Conservation (phyloP, 495 filamentous ascomycete species). For the Pseudevernia furfuracea region DNA sequence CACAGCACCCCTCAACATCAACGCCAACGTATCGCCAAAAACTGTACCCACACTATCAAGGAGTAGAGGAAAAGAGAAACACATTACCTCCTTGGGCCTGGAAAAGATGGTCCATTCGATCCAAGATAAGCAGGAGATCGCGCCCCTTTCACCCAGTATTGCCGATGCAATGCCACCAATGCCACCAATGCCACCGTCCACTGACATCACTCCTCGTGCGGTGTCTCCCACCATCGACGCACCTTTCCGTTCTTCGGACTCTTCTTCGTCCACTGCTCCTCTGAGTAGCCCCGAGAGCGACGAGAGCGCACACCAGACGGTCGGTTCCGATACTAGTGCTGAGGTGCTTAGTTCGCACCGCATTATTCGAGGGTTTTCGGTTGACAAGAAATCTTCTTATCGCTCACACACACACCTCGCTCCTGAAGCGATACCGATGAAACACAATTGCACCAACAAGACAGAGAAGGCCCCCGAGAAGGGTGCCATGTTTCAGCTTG, state of each 20-base stretch:
- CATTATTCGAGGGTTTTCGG: constrained; percentile 82
- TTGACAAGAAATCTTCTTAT: constrained; percentile 63
- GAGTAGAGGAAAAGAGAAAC: constrained; percentile 70
- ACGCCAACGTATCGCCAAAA: constrained; percentile 17
- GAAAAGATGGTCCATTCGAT: constrained; percentile 90
- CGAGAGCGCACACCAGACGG: constrained; percentile 36
- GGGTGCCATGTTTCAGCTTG: constrained; percentile 64
- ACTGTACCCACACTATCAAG: constrained; percentile 44
- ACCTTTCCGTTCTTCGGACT: constrained; percentile 45
- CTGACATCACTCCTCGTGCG: constrained; percentile 39
- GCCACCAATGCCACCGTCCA: constrained; percentile 45
- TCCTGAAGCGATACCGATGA: constrained; percentile 38
- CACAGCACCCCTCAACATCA: constrained; percentile 45
- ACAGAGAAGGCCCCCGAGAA: constrained; percentile 54
- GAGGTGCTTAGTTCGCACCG: constrained; percentile 58
- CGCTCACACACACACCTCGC: constrained; percentile 54
- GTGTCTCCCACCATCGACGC: constrained; percentile 36
- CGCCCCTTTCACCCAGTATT: constrained; percentile 41
- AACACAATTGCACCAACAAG: constrained; percentile 37
- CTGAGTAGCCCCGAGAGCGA: constrained; percentile 40
- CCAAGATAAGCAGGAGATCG: constrained; percentile 65
- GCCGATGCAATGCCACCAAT: constrained; percentile 32
- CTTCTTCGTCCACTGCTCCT: constrained; percentile 42
- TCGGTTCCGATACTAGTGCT: constrained; percentile 48
- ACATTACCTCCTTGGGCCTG: constrained; percentile 79